A percentile compares a stretch with the other conserved stretches of the same genome.
Evolutionary conservation across 169 alveolate genomes (phyloP).

Genomic region (Eimeria praecox): DNA sequence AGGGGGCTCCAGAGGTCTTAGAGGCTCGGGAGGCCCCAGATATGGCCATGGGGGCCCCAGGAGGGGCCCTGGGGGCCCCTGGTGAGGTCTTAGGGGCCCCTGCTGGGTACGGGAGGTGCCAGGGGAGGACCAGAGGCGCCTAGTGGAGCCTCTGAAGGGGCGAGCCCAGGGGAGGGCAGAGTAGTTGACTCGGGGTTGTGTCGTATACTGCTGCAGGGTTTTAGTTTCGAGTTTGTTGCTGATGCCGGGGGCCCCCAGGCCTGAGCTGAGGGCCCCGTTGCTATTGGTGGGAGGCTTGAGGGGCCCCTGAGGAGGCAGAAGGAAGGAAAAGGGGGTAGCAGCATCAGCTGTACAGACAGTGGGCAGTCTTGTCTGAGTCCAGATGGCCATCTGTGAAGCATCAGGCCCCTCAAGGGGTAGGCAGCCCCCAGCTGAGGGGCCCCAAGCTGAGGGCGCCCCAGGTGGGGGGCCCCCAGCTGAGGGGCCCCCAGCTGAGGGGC

Average conservation of each 20-base stretch:
- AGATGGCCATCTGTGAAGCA: background rate
- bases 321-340: background rate
- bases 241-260: background rate
- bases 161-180: constrained; percentile 25
- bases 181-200: background rate
- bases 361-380: background rate
- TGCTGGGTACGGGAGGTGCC: background rate
- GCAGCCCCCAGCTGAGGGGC: background rate
- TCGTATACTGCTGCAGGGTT: background rate
- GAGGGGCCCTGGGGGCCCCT: background rate
- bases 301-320: background rate
- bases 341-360: background rate
- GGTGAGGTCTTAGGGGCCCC: background rate
- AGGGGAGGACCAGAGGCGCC: constrained; percentile 8
- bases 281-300: background rate
- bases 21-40: background rate
- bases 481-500: no score
- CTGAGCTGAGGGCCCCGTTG: background rate
- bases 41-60: background rate
- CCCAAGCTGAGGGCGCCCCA: background rate
- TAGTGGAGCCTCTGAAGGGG: constrained; percentile 34
- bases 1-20: background rate
- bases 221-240: background rate
- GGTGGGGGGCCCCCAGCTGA: no score
- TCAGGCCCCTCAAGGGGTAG: background rate